These are phyloP conservation scores for Musa troglodytarum DNA, from an alignment of 176 grass and related monocot species.

Conservation along the genomic window DNA sequence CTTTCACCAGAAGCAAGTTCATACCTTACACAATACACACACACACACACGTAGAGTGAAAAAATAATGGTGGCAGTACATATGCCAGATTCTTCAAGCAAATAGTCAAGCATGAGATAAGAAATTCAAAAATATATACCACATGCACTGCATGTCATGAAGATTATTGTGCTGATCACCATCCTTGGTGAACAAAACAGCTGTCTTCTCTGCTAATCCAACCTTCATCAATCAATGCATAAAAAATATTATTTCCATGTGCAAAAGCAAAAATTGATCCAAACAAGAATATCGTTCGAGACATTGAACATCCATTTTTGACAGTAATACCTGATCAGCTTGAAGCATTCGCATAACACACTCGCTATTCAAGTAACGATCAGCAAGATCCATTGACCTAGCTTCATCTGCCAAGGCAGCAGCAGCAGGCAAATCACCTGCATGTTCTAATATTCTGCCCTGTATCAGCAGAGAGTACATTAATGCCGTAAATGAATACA, in stretches of 20 bases:
- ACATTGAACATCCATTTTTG: neutral
- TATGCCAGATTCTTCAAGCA: neutral
- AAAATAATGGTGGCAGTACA: conserved; percentile 3
- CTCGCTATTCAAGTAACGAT: conserved; percentile 96
- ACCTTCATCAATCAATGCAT: conserved; percentile 49
- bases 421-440: conserved; percentile 77
- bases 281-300: neutral
- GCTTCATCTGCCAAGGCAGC: conserved; percentile 92
- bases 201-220: conserved; percentile 82
- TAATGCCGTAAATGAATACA: neutral
- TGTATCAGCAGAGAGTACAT: conserved; percentile 24
- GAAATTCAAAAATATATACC: conserved; percentile 29
- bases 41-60: conserved; percentile 8
- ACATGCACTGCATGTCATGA: conserved; percentile 99
- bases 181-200: conserved; percentile 97
- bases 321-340: conserved; percentile 75
- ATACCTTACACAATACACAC: conserved; percentile 47
- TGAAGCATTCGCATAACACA: conserved; percentile 99
- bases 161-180: conserved; percentile 99
- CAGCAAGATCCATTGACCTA: conserved; percentile 96
- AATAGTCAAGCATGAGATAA: neutral
- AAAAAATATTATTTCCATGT: neutral
- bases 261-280: too few relatives aligned
- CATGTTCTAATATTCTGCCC: conserved; percentile 89
- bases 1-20: conserved; percentile 98